Percentiles rank a stretch among this genome's conserved stretches.
These are phyloP conservation scores for Cicer arietinum DNA, from an alignment of 306 rosid species.

Conservation along the genomic window DNA sequence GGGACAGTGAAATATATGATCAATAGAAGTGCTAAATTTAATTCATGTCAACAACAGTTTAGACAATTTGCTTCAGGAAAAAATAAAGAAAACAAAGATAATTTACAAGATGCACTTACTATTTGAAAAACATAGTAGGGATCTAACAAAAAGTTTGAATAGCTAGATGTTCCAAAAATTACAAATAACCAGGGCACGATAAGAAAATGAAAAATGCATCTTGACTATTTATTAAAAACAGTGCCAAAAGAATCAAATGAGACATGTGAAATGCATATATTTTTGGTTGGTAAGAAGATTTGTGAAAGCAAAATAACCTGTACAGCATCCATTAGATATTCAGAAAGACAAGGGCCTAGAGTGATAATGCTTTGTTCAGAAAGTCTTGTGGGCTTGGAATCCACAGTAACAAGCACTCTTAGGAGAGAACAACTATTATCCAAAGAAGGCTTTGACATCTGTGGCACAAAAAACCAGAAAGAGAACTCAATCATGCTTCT, in stretches of 20 bases:
- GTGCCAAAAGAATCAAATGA: conserved; percentile 20
- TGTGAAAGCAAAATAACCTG: conserved; percentile 55
- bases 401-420: conserved; percentile 61
- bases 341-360: conserved; percentile 59
- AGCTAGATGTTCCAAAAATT: background rate
- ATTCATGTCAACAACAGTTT: conserved; percentile 6
- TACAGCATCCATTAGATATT: conserved; percentile 62
- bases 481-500: too few relatives aligned
- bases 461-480: too few relatives aligned
- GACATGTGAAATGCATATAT: conserved; percentile 18
- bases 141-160: background rate
- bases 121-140: background rate
- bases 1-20: conserved; percentile 34
- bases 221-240: background rate
- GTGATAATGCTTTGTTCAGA: conserved; percentile 56
- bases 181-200: background rate
- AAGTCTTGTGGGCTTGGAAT: conserved; percentile 63
- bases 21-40: background rate
- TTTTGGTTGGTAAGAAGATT: background rate
- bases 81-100: background rate
- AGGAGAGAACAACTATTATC: conserved; percentile 61
- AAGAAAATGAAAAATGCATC: conserved; percentile 15
- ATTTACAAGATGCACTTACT: background rate
- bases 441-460: too few relatives aligned
- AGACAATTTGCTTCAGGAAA: background rate